Base-by-base conservation (phyloP, 1,284 basidiomycete species). In the Melampsora americana region DNA sequence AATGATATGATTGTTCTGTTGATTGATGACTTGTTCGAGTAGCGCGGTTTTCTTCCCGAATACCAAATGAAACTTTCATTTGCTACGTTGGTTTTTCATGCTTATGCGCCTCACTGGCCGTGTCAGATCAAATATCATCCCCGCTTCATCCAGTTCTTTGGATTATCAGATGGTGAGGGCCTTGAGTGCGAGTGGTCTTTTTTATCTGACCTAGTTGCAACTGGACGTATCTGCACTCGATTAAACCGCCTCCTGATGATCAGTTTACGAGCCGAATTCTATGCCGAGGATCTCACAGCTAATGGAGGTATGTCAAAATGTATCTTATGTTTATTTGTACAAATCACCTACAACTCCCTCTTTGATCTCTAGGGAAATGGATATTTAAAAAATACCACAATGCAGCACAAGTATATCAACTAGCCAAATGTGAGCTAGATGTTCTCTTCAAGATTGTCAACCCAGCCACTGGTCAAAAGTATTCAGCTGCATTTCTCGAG, bases 61-160 rank as follows among this genome's bases (percentile, higher is more conserved):
- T 28, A 64, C 5, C 0, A 39, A 18, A 9, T 56, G 23, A 67
- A 20, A 5, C 28, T 77, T 5, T 0, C 4, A 2, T 77, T 77
- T 61, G 74, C 64, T 6, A 75, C 72, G 2, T 56, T 35, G 20
- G 42, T 74, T 28, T 75, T 75, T 32, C 72, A 75, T 75, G 72
- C 72, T 1, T 75, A 64, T 70, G 66, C 66, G 12, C 72, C 71
- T 69, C 28, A 75, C 16, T 76, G 73, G 73, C 14, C 14, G 16
- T 76, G 67, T 23, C 67, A 76, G 18, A 64, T 70, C 4, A 50
- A 53, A n/a, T 76, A 69, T 23, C 48, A 76, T 46, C 73, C 73
- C 0, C 12, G 67, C 26, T 69, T 28, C 30, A 62, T 44, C 46
- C 1, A 18, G 1, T n/a, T 46, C 35, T 70, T 39, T 50, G 73